These are phyloP conservation scores for Fusarium nurragi DNA, from an alignment of 2,329 filamentous ascomycete species.

Conservation along the genomic window DNA sequence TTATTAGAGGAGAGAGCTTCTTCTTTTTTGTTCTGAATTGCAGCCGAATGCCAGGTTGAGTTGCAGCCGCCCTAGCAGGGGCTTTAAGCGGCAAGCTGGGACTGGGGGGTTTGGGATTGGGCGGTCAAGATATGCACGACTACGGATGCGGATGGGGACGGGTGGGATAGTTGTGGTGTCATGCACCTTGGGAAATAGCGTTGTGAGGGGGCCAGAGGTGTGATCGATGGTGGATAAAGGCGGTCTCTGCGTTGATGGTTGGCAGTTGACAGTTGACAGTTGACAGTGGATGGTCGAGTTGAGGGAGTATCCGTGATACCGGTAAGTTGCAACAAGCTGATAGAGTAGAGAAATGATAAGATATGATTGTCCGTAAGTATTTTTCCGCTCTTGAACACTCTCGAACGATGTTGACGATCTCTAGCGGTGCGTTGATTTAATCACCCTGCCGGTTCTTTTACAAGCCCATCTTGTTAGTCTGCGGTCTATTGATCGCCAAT, in stretches of 20 bases:
- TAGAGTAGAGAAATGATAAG: background rate
- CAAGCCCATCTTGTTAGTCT: slow-evolving; percentile 12
- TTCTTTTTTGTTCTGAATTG: background rate
- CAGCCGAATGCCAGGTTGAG: slow-evolving; percentile 15
- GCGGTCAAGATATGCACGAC: slow-evolving; percentile 40
- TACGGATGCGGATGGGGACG: background rate
- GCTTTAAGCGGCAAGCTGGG: slow-evolving; percentile 29
- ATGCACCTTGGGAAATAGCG: slow-evolving; percentile 42
- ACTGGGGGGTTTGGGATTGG: slow-evolving; percentile 29
- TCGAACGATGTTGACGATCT: slow-evolving; percentile 23
- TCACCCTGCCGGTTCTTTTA: slow-evolving; percentile 1
- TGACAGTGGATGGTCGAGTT: background rate
- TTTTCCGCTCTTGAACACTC: background rate
- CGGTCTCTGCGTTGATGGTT: slow-evolving; percentile 1
- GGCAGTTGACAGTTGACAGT: background rate
- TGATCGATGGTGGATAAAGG: slow-evolving; percentile 8
- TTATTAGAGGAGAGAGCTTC: too few species aligned
- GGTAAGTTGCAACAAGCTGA: background rate
- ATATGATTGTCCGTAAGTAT: background rate
- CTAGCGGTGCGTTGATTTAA: slow-evolving; percentile 20
- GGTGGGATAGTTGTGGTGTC: slow-evolving; percentile 36
- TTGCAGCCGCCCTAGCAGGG: slow-evolving; percentile 28
- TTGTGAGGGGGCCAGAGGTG: slow-evolving; percentile 6
- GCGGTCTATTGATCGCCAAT: slow-evolving; percentile 9
- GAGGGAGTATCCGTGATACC: background rate